Conservation (phyloP, 2,329 filamentous ascomycete species). For the Arthrinium phaeospermum region DNA sequence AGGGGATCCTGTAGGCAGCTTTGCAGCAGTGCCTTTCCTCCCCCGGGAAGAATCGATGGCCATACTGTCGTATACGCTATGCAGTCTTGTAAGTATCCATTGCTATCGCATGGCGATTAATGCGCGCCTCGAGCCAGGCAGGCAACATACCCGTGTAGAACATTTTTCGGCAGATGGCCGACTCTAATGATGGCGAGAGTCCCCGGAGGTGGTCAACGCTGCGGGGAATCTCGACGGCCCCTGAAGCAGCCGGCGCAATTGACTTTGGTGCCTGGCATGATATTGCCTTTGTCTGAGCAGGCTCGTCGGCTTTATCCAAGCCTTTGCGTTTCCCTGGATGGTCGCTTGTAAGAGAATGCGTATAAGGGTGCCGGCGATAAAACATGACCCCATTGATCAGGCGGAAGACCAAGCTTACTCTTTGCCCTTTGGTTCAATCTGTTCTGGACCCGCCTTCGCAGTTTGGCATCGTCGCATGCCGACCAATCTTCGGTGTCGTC, state of each 20-base stretch:
- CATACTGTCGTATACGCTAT: constrained; percentile 3
- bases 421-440: constrained; percentile 1
- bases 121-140: neutral
- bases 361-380: neutral
- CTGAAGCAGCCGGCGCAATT: neutral
- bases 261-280: neutral
- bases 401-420: neutral
- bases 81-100: no score
- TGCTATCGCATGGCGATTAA: neutral
- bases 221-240: neutral
- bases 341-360: neutral
- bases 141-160: neutral
- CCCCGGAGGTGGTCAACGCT: constrained; percentile 15
- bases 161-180: constrained; percentile 6
- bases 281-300: neutral
- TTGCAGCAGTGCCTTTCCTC: neutral
- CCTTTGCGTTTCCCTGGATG: neutral
- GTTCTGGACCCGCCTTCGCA: neutral
- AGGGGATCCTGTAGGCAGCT: neutral
- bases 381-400: neutral
- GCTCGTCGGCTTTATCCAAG: neutral
- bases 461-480: constrained; percentile 7
- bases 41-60: neutral
- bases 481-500: constrained; percentile 11
- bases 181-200: neutral